These are phyloP conservation scores for Candida adriatica DNA, from an alignment of 805 yeast species.

Conservation along the genomic window DNA sequence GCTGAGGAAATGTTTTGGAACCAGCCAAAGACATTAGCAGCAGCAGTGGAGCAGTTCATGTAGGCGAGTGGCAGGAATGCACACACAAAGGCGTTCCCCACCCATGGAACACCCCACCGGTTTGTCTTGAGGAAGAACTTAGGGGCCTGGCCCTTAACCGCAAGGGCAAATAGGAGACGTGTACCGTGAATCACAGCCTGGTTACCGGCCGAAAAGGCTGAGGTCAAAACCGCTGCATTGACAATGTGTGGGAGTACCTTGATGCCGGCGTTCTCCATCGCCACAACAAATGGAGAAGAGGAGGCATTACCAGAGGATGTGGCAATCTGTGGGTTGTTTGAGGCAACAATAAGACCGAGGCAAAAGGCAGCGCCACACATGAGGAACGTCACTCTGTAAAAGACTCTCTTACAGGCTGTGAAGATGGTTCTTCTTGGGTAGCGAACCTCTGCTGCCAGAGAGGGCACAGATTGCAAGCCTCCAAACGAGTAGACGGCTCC, in stretches of 20 bases:
- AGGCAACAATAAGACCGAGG: constrained; percentile 29
- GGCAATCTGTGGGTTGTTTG: constrained; percentile 24
- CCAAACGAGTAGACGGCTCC: constrained; percentile 58
- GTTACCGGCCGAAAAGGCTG: constrained; percentile 35
- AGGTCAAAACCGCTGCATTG: constrained; percentile 33
- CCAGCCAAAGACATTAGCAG: constrained; percentile 31
- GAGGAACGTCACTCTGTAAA: constrained; percentile 26
- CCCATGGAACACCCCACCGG: constrained; percentile 29
- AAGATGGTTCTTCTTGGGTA: constrained; percentile 52
- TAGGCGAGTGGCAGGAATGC: constrained; percentile 33
- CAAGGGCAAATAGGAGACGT: constrained; percentile 31
- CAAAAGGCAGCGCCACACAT: constrained; percentile 28
- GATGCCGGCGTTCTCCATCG: constrained; percentile 41
- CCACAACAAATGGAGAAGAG: constrained; percentile 36
- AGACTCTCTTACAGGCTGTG: constrained; percentile 43
- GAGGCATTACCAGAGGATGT: constrained; percentile 26
- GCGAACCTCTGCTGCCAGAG: constrained; percentile 47
- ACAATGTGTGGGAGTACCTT: constrained; percentile 30
- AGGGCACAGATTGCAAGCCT: constrained; percentile 48
- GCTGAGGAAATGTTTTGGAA: constrained; percentile 29
- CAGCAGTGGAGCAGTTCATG: constrained; percentile 23
- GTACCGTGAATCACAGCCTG: constrained; percentile 25
- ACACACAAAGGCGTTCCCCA: constrained; percentile 23
- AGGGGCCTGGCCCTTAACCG: constrained; percentile 34
- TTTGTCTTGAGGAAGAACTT: constrained; percentile 27